Evolutionary conservation across 2,329 filamentous ascomycete species (phyloP), one percentile per base, ranked within the genome.

Genomic region (Aureobasidium sp.): DNA sequence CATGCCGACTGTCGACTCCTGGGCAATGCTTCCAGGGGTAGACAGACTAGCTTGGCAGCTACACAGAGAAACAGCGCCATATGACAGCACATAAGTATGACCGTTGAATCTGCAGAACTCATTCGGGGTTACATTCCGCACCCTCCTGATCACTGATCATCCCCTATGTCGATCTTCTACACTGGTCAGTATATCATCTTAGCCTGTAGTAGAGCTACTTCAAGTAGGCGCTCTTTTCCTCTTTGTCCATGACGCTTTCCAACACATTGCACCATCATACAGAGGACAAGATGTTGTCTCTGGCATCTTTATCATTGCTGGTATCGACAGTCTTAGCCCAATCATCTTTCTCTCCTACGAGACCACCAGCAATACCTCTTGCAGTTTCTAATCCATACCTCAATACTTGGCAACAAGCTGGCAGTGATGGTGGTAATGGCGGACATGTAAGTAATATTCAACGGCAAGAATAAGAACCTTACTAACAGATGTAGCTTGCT

Each of bases 321-420:
- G 22, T 19, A 24, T 15, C 57, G 14, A 35, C 44, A 14, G 62
- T 37, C 24, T 39, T 31, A 4, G 66, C 61, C 5, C 63, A 71
- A 49, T 87, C 85, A 11, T 83, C 78, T 1, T 89, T 88, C 69
- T 78, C 75, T 39, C 87, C 87, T 37, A 81, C 83, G 39, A 53
- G 60, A 7, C 86, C 87, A 45, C 87, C 87, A 17, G 81, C 87
- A 1, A 78, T 89, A 31, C 89, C 89, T 14, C 74, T 93, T 37
- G 88, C 88, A 47, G 89, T 92, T 48, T 85, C 84, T 64, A 87
- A 85, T 11, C 89, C 89, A 0, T 93, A 92, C 67, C 74, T 92
- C 17, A 90, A 83, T 70, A 82, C 85, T 15, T 90, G 87, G 86
- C 78, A 87, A 45, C 75, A 82, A 33, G 69, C 81, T 11, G 85